Evolutionary conservation across 257 asterid species (phyloP).

Genomic region (Verbascum thapsus): DNA sequence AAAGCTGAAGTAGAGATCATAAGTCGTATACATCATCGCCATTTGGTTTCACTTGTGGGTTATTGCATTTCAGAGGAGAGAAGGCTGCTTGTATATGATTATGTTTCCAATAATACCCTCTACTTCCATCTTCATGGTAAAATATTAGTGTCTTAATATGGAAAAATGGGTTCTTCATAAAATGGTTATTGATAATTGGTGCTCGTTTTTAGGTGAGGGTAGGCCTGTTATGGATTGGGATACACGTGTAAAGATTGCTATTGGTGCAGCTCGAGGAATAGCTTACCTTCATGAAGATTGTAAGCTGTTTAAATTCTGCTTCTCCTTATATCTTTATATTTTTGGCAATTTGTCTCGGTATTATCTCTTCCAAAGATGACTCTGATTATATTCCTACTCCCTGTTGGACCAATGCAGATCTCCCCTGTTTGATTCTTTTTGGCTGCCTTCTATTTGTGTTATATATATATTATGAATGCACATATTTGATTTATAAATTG

Average conservation of each 20-base stretch:
- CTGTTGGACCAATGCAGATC: not conserved
- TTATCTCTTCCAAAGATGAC: not conserved
- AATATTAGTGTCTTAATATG: constrained; percentile 14
- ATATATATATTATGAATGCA: not conserved
- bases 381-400: not conserved
- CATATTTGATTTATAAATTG: not conserved
- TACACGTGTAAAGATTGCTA: constrained; percentile 74
- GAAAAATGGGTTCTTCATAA: constrained; percentile 13
- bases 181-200: constrained; percentile 18
- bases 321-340: not conserved
- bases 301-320: constrained; percentile 41
- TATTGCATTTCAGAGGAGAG: constrained; percentile 80
- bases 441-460: constrained; percentile 13
- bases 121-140: constrained; percentile 98
- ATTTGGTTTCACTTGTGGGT: constrained; percentile 94
- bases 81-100: constrained; percentile 88
- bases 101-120: constrained; percentile 79
- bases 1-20: constrained; percentile 95
- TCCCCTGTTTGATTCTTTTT: not conserved
- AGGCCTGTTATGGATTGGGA: constrained; percentile 83
- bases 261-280: constrained; percentile 98
- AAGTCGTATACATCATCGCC: constrained; percentile 93
- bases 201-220: constrained; percentile 55
- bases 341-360: not conserved
- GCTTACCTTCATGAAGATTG: constrained; percentile 99